Base-by-base conservation (phyloP, 768 basidiomycete genomes). In the Piloderma croceum region DNA sequence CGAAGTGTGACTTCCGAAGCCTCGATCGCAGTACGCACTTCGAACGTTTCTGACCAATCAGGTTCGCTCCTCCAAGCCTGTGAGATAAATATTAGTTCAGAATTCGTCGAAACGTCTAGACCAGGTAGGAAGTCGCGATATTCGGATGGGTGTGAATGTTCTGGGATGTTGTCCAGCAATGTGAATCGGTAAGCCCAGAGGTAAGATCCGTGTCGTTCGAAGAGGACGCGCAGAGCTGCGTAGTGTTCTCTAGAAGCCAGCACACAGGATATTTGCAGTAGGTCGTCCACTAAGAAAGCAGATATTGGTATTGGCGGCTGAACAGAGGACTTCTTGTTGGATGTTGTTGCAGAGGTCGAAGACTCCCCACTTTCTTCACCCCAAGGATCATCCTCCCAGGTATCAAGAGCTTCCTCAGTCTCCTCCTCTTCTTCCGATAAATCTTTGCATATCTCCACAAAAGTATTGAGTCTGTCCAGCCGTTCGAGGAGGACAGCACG, bases 331-430 rank as follows among this genome's bases (percentile, higher is more conserved):
- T 54, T 49, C 7, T 61, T 38, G 18, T 24, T 41, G 31, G 42
- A 36, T 38, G 51, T 34, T 5, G 48, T 6, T 7, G 38, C 41
- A 29, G 57, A 43, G 12, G 45, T 20, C 24, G 51, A 23, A 35
- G 54, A 44, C n/a, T 51, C 47, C 18, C 53, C 61, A 25, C 53
- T 55, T 1, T 68, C 60, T 34, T 87, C 81, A 25, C 68, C 79
- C 83, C 84, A 88, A 10, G 85, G 83, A 56, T 87, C 83, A 50
- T 83, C 85, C 50, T 79, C 77, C 84, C 83, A 86, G 38, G 82
- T 83, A 31, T 77, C 77, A 40, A 70, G 69, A 17, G 69, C 67
- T 40, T 71, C 71, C 38, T 80, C 77, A 7, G 60, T 62, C 9
- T 71, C 68, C 10, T 67, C 58, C 23, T 62, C 57, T 6, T 61